phyloP scores from a whole-genome alignment of 306 rosid species.

The Castanospermum australe region DNA sequence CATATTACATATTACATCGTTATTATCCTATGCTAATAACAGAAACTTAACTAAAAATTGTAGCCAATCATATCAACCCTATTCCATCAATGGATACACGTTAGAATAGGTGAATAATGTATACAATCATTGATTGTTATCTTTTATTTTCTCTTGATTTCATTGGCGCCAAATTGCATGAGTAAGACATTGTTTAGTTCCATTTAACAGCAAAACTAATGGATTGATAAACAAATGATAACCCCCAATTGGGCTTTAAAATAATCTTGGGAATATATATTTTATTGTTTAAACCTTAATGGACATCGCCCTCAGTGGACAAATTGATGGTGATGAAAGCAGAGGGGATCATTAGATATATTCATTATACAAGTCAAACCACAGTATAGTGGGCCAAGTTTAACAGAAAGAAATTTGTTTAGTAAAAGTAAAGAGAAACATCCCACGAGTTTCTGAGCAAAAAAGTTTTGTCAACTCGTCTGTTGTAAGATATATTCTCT shows the following conservation, averaged over 20 bases:
- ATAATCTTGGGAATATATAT: background rate
- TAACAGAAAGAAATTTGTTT: background rate
- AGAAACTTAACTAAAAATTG: background rate
- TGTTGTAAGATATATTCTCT: slow-evolving; percentile 1
- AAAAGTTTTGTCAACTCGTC: slow-evolving; percentile 23
- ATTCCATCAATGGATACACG: background rate
- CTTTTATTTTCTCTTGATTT: background rate
- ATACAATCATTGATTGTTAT: no score
- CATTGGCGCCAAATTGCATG: background rate
- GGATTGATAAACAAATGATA: background rate
- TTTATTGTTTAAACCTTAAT: background rate
- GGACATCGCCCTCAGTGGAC: background rate
- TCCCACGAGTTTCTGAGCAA: background rate
- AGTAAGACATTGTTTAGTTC: background rate
- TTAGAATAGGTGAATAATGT: background rate
- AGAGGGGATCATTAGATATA: background rate
- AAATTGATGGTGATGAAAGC: slow-evolving; percentile 2
- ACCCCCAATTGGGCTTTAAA: background rate
- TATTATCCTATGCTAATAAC: background rate
- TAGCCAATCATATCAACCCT: background rate
- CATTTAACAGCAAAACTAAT: background rate
- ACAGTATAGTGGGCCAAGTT: background rate
- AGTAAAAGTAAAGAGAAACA: background rate
- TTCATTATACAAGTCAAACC: slow-evolving; percentile 3
- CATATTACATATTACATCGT: background rate